Conservation (phyloP, 2,329 filamentous ascomycete species). For the Corniculantispora saksenae region DNA sequence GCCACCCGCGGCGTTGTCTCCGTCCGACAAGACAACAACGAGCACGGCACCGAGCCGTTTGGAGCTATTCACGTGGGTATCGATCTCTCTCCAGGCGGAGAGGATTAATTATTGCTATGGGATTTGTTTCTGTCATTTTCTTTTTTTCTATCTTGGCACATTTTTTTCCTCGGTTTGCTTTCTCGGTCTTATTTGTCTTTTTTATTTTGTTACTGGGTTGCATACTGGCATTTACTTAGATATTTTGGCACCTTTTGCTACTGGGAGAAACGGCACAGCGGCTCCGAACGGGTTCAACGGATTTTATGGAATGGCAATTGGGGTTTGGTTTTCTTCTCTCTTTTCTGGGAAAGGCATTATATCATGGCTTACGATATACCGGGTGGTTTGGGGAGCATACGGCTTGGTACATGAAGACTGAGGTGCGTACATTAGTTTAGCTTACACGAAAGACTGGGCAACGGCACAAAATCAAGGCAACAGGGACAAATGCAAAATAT, state of each 20-base stretch:
- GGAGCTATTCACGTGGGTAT: constrained; percentile 50
- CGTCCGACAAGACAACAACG: constrained; percentile 59
- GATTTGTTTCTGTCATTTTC: background rate
- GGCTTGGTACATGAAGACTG: no score
- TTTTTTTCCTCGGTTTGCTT: background rate
- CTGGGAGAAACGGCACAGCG: background rate
- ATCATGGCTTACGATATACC: background rate
- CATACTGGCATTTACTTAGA: background rate
- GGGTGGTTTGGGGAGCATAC: background rate
- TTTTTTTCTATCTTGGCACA: background rate
- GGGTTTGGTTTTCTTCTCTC: background rate
- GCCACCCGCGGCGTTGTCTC: constrained; percentile 64
- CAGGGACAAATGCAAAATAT: background rate
- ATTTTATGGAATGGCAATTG: background rate
- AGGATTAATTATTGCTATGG: constrained; percentile 4
- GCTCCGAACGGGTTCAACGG: background rate
- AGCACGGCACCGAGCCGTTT: constrained; percentile 39
- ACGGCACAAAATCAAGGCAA: background rate
- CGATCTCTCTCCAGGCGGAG: constrained; percentile 20
- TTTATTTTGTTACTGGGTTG: constrained; percentile 11
- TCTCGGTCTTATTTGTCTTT: constrained; percentile 5
- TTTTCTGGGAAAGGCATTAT: background rate
- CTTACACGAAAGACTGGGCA: background rate
- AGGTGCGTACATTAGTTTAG: no score
- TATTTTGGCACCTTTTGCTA: background rate